Evolutionary conservation across 2,329 filamentous ascomycete species (phyloP).

Genomic region (Hysterium pulicare): DNA sequence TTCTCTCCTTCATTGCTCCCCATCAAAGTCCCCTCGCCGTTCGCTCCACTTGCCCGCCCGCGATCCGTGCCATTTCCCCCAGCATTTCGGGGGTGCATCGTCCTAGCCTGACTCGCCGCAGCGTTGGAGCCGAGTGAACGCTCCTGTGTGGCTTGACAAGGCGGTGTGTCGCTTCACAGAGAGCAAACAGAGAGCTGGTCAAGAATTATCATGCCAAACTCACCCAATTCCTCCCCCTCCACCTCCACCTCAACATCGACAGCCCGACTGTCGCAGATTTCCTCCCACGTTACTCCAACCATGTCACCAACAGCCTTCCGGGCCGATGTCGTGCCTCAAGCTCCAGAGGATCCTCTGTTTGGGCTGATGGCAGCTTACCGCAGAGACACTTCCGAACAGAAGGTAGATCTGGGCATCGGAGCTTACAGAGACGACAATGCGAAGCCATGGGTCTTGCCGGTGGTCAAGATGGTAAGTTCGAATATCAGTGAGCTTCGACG

Average conservation of each 20-base stretch:
- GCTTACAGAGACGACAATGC: conserved; percentile 93
- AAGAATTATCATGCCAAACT: conserved; percentile 1
- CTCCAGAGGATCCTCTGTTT: conserved; percentile 93
- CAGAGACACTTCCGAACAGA: conserved; percentile 70
- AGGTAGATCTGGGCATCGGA: conserved; percentile 93
- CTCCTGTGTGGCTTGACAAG: no score
- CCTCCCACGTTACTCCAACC: conserved; percentile 69
- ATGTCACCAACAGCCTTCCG: conserved; percentile 66
- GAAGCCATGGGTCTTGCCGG: conserved; percentile 95
- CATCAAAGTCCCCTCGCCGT: no score
- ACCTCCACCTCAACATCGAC: no score
- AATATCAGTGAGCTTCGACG: conserved; percentile 3
- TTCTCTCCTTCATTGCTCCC: no score
- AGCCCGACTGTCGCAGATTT: conserved; percentile 54
- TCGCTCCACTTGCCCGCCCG: no score
- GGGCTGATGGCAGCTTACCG: conserved; percentile 85
- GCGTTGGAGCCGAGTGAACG: no score
- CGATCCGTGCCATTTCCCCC: no score
- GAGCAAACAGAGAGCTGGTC: no score
- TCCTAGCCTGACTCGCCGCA: no score
- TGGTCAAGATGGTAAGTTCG: conserved; percentile 81
- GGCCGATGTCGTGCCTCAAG: conserved; percentile 75
- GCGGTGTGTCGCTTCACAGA: no score
- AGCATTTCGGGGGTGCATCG: no score
- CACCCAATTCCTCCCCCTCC: conserved; percentile 13